A percentile compares a stretch with the other conserved stretches of the same genome.
Conservation (phyloP, 2,329 filamentous ascomycete species). For the Hirsutella minnesotensis region DNA sequence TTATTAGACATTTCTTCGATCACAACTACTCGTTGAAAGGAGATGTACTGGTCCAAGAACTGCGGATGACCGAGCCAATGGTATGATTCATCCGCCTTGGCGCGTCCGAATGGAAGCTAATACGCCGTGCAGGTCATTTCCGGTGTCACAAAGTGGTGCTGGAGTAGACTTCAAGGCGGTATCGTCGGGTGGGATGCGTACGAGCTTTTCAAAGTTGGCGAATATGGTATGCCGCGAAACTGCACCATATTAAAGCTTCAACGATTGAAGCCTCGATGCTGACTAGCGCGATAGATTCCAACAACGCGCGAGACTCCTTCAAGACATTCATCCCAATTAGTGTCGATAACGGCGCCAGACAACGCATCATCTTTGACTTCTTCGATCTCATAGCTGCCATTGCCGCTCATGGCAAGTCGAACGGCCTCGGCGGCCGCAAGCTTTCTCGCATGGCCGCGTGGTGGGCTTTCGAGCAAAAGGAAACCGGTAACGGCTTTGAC, state of each 20-base stretch:
- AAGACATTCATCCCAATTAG: constrained; percentile 92
- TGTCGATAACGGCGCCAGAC: constrained; percentile 74
- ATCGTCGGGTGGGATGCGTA: constrained; percentile 97
- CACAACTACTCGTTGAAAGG: constrained; percentile 52
- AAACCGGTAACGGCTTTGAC: constrained; percentile 84
- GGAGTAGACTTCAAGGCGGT: constrained; percentile 82
- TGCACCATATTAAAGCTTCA: no score
- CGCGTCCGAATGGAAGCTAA: background rate
- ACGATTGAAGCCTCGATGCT: background rate
- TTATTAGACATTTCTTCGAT: constrained; percentile 87
- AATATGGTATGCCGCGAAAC: constrained; percentile 56
- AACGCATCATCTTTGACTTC: constrained; percentile 88
- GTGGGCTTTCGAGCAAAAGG: constrained; percentile 94
- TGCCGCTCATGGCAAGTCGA: constrained; percentile 84
- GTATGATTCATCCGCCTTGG: constrained; percentile 39
- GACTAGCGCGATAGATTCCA: constrained; percentile 53
- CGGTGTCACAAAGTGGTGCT: constrained; percentile 96
- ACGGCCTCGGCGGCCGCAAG: constrained; percentile 87
- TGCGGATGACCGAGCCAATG: constrained; percentile 89
- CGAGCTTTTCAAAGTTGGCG: constrained; percentile 88
- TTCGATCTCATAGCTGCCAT: constrained; percentile 88
- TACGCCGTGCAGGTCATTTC: constrained; percentile 58
- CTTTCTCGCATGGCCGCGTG: constrained; percentile 90
- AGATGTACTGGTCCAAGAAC: constrained; percentile 65
- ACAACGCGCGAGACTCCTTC: constrained; percentile 85